These are phyloP conservation scores for Panellus pusillus DNA, from an alignment of 768 basidiomycete genomes.

Conservation along the genomic window DNA sequence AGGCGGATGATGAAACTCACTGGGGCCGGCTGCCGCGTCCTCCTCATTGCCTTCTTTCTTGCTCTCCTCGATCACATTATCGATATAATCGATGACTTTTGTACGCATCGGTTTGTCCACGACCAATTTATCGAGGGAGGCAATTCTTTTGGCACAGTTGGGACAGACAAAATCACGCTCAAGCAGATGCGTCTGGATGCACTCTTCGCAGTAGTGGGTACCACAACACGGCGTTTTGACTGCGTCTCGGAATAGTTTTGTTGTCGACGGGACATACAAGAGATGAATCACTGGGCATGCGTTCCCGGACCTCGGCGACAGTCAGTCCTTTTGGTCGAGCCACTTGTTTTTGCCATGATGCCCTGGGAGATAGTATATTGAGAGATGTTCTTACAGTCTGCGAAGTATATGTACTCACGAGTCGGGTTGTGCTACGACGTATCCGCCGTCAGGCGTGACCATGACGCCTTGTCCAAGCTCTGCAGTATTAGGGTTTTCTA, in stretches of 20 bases:
- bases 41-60: conserved; percentile 61
- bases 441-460: conserved; percentile 98
- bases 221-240: conserved; percentile 95
- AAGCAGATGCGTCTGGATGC: conserved; percentile 90
- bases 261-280: conserved; percentile 90
- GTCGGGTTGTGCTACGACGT: conserved; percentile 96
- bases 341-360: conserved; percentile 93
- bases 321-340: conserved; percentile 78
- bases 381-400: too few relatives aligned
- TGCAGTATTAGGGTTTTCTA: conserved; percentile 77
- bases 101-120: conserved; percentile 78
- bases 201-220: conserved; percentile 93
- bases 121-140: conserved; percentile 83
- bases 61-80: conserved; percentile 76
- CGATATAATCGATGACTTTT: conserved; percentile 80
- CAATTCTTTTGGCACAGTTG: conserved; percentile 83
- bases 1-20: conserved; percentile 27
- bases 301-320: conserved; percentile 86
- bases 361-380: conserved; percentile 44
- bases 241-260: conserved; percentile 89
- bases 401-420: conserved; percentile 55
- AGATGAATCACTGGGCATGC: conserved; percentile 72
- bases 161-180: conserved; percentile 96
- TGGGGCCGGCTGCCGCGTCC: conserved; percentile 33
- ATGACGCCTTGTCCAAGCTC: conserved; percentile 86